Percentiles rank a stretch among this genome's conserved stretches.
phyloP scores from a whole-genome alignment of 2,329 filamentous ascomycete genomes.

The Cladosporium sp. region DNA sequence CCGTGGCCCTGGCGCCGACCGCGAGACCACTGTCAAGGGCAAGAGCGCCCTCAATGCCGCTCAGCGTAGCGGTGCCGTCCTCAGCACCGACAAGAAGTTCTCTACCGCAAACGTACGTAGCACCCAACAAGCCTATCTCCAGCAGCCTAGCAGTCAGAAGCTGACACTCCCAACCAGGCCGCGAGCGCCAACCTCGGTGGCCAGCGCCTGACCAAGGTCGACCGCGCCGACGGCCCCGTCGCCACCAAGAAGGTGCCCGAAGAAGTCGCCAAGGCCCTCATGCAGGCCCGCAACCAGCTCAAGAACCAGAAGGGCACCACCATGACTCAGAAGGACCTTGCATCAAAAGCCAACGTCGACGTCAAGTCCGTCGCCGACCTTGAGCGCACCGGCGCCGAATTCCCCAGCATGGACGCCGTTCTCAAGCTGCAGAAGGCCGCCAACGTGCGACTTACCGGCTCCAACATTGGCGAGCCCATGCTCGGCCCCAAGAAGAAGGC shows the following conservation, averaged over 20 bases:
- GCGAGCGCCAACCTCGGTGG: conserved; percentile 56
- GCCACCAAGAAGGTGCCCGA: conserved; percentile 89
- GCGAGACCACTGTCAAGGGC: conserved; percentile 86
- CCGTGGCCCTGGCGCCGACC: conserved; percentile 62
- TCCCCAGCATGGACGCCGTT: conserved; percentile 85
- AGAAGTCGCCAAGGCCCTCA: conserved; percentile 77
- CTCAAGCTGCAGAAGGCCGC: conserved; percentile 67
- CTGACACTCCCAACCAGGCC: conserved; percentile 36
- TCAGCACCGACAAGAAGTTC: conserved; percentile 91
- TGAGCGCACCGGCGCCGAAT: conserved; percentile 70
- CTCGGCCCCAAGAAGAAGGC: conserved; percentile 69
- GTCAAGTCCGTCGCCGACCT: conserved; percentile 75
- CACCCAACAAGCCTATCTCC: not conserved
- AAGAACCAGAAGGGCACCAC: conserved; percentile 66
- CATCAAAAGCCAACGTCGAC: conserved; percentile 85
- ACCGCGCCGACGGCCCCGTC: conserved; percentile 94
- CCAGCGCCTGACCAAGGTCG: conserved; percentile 95
- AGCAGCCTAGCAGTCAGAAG: not conserved
- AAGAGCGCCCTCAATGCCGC: conserved; percentile 84
- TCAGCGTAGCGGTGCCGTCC: conserved; percentile 67
- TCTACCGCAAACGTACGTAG: conserved; percentile 71
- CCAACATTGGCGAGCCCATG: conserved; percentile 69
- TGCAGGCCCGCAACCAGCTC: conserved; percentile 70
- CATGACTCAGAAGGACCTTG: conserved; percentile 87
- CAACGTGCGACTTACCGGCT: conserved; percentile 34